A percentile compares a stretch with the other conserved stretches of the same genome.
Conservation (phyloP, 2,329 filamentous ascomycete species). For the Colletotrichum sp. region DNA sequence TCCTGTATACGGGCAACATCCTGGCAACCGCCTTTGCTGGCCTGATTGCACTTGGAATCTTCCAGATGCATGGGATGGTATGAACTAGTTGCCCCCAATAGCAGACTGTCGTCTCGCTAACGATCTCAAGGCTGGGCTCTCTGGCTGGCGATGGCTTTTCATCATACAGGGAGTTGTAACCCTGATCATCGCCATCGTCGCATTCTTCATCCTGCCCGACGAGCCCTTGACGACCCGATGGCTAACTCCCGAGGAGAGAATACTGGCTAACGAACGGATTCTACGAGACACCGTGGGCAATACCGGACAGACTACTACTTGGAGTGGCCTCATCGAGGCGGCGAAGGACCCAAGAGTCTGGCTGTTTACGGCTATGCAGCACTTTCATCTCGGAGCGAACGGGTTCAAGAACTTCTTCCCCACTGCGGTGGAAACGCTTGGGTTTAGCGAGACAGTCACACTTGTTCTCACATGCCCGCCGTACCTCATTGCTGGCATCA, state of each 20-base stretch:
- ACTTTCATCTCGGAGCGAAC: constrained; percentile 40
- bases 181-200: constrained; percentile 12
- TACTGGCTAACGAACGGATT: constrained; percentile 46
- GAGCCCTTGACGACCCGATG: constrained; percentile 40
- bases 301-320: constrained; percentile 28
- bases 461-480: constrained; percentile 49
- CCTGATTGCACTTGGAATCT: constrained; percentile 28
- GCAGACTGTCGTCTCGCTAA: accelerated
- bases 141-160: constrained; percentile 83
- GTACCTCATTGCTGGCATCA: constrained; percentile 42
- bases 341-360: constrained; percentile 47
- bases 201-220: constrained; percentile 23
- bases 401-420: constrained; percentile 36
- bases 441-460: constrained; percentile 44
- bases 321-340: constrained; percentile 45
- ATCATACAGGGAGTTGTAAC: constrained; percentile 69
- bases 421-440: constrained; percentile 33
- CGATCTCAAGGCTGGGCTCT: neutral
- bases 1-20: constrained; percentile 31
- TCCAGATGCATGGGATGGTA: constrained; percentile 31
- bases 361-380: constrained; percentile 51
- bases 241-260: constrained; percentile 39
- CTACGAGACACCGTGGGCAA: constrained; percentile 29
- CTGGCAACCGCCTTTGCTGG: constrained; percentile 31
- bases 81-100: constrained; percentile 2